Percentiles rank a stretch among this genome's conserved stretches.
Evolutionary conservation across 1,284 basidiomycete species (phyloP).

Genomic region (Ceratobasidium sp.): DNA sequence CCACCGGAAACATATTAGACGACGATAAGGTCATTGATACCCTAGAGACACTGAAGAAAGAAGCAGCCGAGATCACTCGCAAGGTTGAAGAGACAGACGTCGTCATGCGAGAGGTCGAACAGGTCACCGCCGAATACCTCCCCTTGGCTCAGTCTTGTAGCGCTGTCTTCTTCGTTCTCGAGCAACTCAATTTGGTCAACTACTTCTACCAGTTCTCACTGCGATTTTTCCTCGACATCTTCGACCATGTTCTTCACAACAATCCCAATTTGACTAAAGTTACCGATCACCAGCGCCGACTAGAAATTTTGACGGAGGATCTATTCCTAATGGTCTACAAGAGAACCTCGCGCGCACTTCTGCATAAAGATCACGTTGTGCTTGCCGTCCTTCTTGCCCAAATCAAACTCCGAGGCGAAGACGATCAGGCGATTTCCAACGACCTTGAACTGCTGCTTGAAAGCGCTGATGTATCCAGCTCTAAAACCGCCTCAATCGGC

Average conservation of each 20-base stretch:
- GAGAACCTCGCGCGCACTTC: conserved; percentile 90
- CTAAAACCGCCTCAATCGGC: conserved; percentile 50
- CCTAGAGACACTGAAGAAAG: conserved; percentile 95
- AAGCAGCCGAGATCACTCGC: conserved; percentile 95
- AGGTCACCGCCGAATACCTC: conserved; percentile 94
- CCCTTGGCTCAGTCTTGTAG: conserved; percentile 97
- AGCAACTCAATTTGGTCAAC: conserved; percentile 93
- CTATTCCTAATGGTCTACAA: conserved; percentile 93
- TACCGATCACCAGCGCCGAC: conserved; percentile 79
- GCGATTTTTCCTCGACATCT: conserved; percentile 98
- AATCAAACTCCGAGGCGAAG: conserved; percentile 85
- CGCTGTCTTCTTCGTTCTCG: conserved; percentile 96
- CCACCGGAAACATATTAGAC: conserved; percentile 96
- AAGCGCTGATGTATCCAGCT: conserved; percentile 74
- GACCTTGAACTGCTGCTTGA: conserved; percentile 94
- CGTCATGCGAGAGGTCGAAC: conserved; percentile 96
- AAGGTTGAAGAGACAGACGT: conserved; percentile 99
- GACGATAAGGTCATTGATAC: conserved; percentile 99
- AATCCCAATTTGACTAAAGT: conserved; percentile 91
- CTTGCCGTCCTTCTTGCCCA: conserved; percentile 92
- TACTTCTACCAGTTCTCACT: conserved; percentile 99
- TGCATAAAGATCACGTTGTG: conserved; percentile 94
- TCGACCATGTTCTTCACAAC: conserved; percentile 92
- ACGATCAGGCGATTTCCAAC: conserved; percentile 75
- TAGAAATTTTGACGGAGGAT: conserved; percentile 89